A percentile compares a stretch with the other conserved stretches of the same genome.
phyloP scores from a whole-genome alignment of 768 basidiomycete genomes.

The Pleurotus salmoneostramineus region DNA sequence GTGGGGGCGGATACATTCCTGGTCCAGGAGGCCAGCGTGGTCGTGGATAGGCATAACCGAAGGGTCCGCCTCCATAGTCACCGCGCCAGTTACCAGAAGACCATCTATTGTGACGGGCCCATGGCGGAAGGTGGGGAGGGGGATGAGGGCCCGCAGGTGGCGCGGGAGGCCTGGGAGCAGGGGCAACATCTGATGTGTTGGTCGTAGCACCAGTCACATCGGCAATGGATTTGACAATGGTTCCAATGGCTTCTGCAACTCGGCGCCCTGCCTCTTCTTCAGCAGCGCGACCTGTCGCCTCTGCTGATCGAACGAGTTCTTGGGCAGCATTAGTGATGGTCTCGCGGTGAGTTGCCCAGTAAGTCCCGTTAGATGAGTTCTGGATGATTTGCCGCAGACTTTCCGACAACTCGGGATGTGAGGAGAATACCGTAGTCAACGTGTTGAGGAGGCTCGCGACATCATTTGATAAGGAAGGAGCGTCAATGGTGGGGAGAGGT shows the following conservation, averaged over 20 bases:
- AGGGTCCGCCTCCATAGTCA: not conserved
- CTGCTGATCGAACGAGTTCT: conserved; percentile 36
- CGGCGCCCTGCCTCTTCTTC: conserved; percentile 66
- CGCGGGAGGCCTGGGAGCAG: not conserved
- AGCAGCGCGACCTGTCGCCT: conserved; percentile 39
- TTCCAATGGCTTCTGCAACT: conserved; percentile 60
- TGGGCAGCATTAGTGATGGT: conserved; percentile 55
- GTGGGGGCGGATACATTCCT: conserved; percentile 6
- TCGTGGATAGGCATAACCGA: not conserved
- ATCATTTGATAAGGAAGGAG: conserved; percentile 57
- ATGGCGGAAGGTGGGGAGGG: not conserved
- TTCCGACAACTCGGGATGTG: conserved; percentile 72
- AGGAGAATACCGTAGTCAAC: conserved; percentile 48
- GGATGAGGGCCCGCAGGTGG: conserved; percentile 2
- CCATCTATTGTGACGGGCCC: conserved; percentile 7
- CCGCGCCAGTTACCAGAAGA: conserved; percentile 8
- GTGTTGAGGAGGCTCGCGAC: conserved; percentile 57
- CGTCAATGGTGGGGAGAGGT: conserved; percentile 40
- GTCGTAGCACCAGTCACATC: conserved; percentile 16
- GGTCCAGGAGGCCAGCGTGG: not conserved
- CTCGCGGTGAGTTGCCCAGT: conserved; percentile 65
- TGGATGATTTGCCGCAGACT: conserved; percentile 58
- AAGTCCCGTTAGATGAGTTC: conserved; percentile 61
- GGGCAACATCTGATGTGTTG: not conserved
- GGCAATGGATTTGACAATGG: conserved; percentile 54